A percentile compares a stretch with the other conserved stretches of the same genome.
phyloP scores from a whole-genome alignment of 306 rosid species.

The Vicia faba region DNA sequence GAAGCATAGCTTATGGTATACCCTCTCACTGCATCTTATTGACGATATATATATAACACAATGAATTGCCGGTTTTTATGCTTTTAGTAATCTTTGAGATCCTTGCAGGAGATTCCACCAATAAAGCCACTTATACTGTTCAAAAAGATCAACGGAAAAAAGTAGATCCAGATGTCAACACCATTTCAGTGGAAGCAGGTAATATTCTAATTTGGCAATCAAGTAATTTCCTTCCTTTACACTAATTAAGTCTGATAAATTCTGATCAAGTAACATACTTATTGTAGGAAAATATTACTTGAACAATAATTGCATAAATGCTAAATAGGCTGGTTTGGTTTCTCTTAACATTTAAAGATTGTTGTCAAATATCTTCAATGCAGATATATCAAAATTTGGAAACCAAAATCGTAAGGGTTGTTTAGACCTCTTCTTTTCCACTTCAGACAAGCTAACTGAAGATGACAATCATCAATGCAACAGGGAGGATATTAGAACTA shows the following conservation, averaged over 20 bases:
- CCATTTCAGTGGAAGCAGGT: constrained; percentile 52
- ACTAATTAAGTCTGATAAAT: constrained; percentile 30
- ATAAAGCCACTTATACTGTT: constrained; percentile 35
- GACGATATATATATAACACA: constrained; percentile 16
- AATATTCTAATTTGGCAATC: constrained; percentile 31
- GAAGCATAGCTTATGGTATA: constrained; percentile 54
- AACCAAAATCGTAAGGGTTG: constrained; percentile 42
- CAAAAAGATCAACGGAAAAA: constrained; percentile 42
- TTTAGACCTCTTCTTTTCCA: constrained; percentile 46
- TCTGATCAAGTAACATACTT: constrained; percentile 15
- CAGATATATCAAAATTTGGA: constrained; percentile 49
- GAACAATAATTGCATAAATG: constrained; percentile 23
- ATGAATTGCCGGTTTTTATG: constrained; percentile 25
- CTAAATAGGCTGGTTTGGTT: constrained; percentile 39
- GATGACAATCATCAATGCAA: constrained; percentile 47
- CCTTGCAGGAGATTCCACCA: constrained; percentile 46
- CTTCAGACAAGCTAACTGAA: constrained; percentile 48
- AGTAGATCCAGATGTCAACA: constrained; percentile 44
- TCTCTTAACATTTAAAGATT: constrained; percentile 31
- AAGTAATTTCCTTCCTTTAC: constrained; percentile 32
- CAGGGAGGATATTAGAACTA: constrained; percentile 39
- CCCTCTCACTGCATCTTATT: constrained; percentile 39
- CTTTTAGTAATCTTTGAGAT: constrained; percentile 37
- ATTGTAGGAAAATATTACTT: background rate
- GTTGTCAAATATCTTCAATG: constrained; percentile 47